A percentile compares a stretch with the other conserved stretches of the same genome.
These are phyloP conservation scores for Asterophora parasitica DNA, from an alignment of 768 basidiomycete genomes.

Conservation along the genomic window DNA sequence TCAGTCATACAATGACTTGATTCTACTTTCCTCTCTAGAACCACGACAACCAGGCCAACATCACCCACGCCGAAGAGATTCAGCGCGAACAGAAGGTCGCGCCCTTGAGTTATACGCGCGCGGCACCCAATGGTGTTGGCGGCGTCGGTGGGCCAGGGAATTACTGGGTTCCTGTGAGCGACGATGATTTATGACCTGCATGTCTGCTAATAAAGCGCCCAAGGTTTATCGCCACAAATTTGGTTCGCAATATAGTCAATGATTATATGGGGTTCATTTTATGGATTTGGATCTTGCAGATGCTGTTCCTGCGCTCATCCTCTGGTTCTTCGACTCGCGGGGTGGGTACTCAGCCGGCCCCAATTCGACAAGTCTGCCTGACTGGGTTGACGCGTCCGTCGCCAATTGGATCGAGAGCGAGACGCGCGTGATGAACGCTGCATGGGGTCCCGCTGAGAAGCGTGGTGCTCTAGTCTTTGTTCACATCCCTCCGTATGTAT, in stretches of 20 bases:
- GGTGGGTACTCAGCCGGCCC: constrained; percentile 48
- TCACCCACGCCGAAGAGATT: constrained; percentile 66
- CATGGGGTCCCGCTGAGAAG: constrained; percentile 51
- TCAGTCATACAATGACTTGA: neutral
- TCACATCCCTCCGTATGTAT: constrained; percentile 66
- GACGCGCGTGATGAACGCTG: constrained; percentile 45
- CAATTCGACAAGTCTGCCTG: constrained; percentile 43
- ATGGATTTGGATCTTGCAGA: constrained; percentile 25
- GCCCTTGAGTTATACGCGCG: constrained; percentile 58
- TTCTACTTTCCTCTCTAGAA: constrained; percentile 37
- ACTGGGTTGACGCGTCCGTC: constrained; percentile 67
- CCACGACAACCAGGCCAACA: constrained; percentile 70
- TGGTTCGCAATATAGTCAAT: constrained; percentile 20
- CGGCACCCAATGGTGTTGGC: constrained; percentile 56
- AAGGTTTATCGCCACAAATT: constrained; percentile 34
- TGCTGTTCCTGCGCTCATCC: constrained; percentile 44
- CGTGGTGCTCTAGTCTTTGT: constrained; percentile 65
- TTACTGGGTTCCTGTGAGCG: constrained; percentile 71
- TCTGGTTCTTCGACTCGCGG: constrained; percentile 82
- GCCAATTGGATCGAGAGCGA: constrained; percentile 57
- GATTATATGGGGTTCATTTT: neutral
- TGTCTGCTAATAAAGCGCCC: neutral
- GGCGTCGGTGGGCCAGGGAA: constrained; percentile 61
- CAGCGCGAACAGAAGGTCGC: constrained; percentile 54
- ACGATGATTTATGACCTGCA: too few species aligned